Evolutionary conservation across 2,329 filamentous ascomycete species (phyloP), one percentile per base, ranked within the genome.

Genomic region (Lachnellula subtilissima): DNA sequence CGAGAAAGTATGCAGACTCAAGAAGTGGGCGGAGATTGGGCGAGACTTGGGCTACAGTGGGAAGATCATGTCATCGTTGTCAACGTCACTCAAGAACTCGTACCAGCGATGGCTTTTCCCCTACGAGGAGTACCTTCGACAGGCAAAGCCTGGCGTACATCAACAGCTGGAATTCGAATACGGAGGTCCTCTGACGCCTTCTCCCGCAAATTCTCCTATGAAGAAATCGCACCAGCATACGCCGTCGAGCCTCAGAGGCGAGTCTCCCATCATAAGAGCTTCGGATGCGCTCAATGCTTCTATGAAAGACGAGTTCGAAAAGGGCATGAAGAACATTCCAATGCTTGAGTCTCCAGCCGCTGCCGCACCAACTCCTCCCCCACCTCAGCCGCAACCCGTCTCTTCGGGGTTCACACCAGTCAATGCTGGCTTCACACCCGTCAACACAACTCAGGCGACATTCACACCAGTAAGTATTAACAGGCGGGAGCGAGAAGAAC

Each of bases 1-100:
- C 66, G 92, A 97, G 54, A 89, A 89, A 69, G 94, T 99, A 46
- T 99, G 94, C 80, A 97, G 96, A 73, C 81, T 87, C 54, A 99
- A 99, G 75, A 97, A 97, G 76, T 99, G 94, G 94, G 94, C 94
- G 15, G 94, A 99, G 72, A 97, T 99, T 65, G 94, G 94, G 36
- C 86, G 94, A 67, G 94, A 97, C 70, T 76, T 99, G 48, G 94
- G 94, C 53, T 99, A 99, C 74, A 97, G 93, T 69, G 94, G 94
- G 70, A 99, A 99, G 77, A 99, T 99, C 61, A 99, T 99, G 94
- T 97, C 93, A 2, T 97, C 94, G 8, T 77, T 99, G 48, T 99
- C 94, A 5, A 99, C 94, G 0, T 97, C 94, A 5, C 81, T 99
- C 43, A 99, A 97, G 72, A 99, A 99, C 72, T 97, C 94, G 0